Evolutionary conservation across 306 rosid genomes (phyloP).

Genomic region (Carpinus fangiana): DNA sequence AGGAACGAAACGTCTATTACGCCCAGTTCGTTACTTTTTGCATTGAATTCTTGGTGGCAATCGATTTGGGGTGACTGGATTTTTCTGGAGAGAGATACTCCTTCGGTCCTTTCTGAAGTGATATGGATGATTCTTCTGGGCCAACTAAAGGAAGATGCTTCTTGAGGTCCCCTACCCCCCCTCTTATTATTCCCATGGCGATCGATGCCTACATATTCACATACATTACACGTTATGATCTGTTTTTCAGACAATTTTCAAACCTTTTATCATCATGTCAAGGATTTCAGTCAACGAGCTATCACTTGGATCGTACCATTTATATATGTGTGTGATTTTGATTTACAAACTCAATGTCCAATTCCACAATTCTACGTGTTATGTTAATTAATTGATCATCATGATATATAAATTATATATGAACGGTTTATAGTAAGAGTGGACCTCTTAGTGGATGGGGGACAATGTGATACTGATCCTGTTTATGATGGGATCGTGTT

Average conservation of each 20-base stretch:
- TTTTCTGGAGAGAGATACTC: conserved; percentile 12
- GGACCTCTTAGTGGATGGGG: too few relatives aligned
- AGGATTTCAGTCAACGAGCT: conserved; percentile 5
- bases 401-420: not conserved
- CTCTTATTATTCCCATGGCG: not conserved
- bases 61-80: conserved; percentile 14
- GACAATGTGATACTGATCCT: too few relatives aligned
- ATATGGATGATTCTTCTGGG: conserved; percentile 45
- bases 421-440: not conserved
- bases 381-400: not conserved
- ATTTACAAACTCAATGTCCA: not conserved
- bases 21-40: conserved; percentile 31
- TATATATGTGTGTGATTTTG: too few relatives aligned
- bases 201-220: not conserved
- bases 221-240: too few relatives aligned
- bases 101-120: conserved; percentile 27
- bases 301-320: not conserved
- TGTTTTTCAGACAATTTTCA: conserved; percentile 15
- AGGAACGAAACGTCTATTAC: conserved; percentile 19
- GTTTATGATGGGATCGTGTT: too few relatives aligned
- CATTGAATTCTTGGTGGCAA: conserved; percentile 30
- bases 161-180: conserved; percentile 21
- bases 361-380: not conserved
- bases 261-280: conserved; percentile 22
- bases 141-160: conserved; percentile 45